phyloP scores from a whole-genome alignment of 2,329 filamentous ascomycete species.

The Neonectria hederae region DNA sequence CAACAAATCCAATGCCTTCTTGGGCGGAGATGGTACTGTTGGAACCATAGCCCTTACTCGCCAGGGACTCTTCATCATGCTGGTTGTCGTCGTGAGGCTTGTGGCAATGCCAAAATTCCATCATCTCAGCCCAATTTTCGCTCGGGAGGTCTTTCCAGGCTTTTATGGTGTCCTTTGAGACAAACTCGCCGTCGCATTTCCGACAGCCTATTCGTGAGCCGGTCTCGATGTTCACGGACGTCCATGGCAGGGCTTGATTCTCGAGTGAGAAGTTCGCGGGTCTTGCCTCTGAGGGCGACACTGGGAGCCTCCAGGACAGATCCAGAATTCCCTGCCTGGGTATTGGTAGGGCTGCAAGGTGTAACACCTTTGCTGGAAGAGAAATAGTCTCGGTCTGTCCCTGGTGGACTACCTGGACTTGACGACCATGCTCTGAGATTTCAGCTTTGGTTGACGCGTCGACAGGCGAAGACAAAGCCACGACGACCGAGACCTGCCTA shows the following conservation, averaged over 20 bases:
- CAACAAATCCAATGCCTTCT: conserved; percentile 77
- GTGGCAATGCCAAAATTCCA: conserved; percentile 99
- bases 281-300: conserved; percentile 41
- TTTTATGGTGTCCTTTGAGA: conserved; percentile 52
- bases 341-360: conserved; percentile 50
- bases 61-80: conserved; percentile 58
- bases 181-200: conserved; percentile 50
- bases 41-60: conserved; percentile 83
- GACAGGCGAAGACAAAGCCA: conserved; percentile 56
- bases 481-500: conserved; percentile 68
- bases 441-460: conserved; percentile 54
- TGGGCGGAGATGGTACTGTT: conserved; percentile 76
- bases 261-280: conserved; percentile 44
- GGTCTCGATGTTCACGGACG: conserved; percentile 57
- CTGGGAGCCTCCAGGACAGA: conserved; percentile 65
- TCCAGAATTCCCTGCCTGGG: conserved; percentile 44
- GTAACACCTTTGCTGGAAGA: conserved; percentile 56
- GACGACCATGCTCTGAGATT: conserved; percentile 56
- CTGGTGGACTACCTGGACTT: conserved; percentile 60
- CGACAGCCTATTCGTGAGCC: conserved; percentile 56
- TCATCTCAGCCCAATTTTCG: conserved; percentile 99
- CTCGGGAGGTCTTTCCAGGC: conserved; percentile 94
- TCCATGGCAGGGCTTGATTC: conserved; percentile 63
- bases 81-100: conserved; percentile 75
- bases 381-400: conserved; percentile 46